Conservation (phyloP, 2,329 filamentous ascomycete species). For the Ophiocordyceps sinensis region DNA sequence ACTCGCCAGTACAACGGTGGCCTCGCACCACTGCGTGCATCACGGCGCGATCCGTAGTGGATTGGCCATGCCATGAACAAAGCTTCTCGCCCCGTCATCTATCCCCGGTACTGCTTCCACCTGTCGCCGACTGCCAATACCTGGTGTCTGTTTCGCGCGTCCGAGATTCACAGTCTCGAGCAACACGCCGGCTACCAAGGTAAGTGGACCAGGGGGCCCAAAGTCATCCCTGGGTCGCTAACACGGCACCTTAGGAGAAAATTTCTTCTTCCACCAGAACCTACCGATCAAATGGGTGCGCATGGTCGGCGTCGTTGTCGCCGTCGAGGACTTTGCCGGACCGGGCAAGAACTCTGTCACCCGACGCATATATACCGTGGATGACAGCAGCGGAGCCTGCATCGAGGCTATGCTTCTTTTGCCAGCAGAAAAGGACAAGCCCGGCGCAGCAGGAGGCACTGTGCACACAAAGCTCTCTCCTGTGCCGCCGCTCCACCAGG, state of each 20-base stretch:
- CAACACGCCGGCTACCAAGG: conserved; percentile 38
- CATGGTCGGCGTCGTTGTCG: conserved; percentile 55
- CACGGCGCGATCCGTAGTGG: conserved; percentile 1
- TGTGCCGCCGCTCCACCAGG: conserved; percentile 8
- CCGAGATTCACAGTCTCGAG: conserved; percentile 33
- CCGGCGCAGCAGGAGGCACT: too few species aligned
- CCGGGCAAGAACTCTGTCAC: conserved; percentile 6
- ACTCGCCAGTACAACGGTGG: neutral
- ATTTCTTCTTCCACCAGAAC: conserved; percentile 54
- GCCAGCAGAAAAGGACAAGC: neutral
- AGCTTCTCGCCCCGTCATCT: conserved; percentile 23
- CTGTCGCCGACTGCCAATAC: conserved; percentile 44
- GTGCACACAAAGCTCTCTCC: neutral
- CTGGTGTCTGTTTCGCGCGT: conserved; percentile 42
- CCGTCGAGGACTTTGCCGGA: conserved; percentile 32
- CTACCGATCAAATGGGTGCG: conserved; percentile 66
- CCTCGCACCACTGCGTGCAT: neutral
- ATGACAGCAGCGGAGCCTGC: conserved; percentile 48
- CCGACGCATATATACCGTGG: conserved; percentile 40
- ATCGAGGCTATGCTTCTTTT: conserved; percentile 27
- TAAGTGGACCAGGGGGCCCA: conserved; percentile 12
- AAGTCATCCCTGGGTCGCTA: neutral
- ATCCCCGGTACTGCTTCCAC: conserved; percentile 49
- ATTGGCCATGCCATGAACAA: conserved; percentile 36
- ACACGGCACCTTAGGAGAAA: conserved; percentile 23